Conservation (phyloP, 208 protist genomes). For the Giardia muris region DNA sequence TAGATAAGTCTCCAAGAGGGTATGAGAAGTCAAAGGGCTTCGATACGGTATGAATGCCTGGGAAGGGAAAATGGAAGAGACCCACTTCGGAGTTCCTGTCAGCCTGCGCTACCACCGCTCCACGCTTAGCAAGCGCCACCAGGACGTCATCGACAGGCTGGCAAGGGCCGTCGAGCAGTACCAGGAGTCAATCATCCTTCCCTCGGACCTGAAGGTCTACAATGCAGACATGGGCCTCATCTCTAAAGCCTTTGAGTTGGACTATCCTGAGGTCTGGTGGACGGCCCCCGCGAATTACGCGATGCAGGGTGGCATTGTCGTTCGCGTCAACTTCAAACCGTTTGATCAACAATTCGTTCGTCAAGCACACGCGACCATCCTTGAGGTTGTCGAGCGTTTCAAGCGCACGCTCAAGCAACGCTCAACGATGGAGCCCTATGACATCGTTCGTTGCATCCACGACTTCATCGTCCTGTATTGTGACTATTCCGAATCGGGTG, state of each 20-base stretch:
- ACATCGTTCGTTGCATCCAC: not conserved
- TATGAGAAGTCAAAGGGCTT: too few relatives aligned
- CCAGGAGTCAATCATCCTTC: not conserved
- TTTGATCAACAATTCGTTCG: not conserved
- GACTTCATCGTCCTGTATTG: not conserved
- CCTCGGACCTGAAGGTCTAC: not conserved
- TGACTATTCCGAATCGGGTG: not conserved
- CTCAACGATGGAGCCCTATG: not conserved
- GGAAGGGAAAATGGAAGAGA: too few relatives aligned
- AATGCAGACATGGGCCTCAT: not conserved
- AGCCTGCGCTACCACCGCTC: not conserved
- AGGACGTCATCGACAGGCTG: not conserved
- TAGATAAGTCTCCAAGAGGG: too few relatives aligned
- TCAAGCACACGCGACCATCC: not conserved
- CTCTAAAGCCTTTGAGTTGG: not conserved
- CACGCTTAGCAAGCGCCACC: not conserved
- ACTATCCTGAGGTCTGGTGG: constrained; percentile 2
- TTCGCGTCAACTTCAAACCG: not conserved
- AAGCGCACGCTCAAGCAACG: not conserved
- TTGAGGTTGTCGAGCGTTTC: not conserved
- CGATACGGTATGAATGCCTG: too few relatives aligned
- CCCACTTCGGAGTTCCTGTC: not conserved
- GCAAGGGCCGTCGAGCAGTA: not conserved
- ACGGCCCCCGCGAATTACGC: not conserved
- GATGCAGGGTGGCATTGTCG: not conserved